Evolutionary conservation across 2,329 filamentous ascomycete species (phyloP).

Genomic region (Hypoxylon sp.): DNA sequence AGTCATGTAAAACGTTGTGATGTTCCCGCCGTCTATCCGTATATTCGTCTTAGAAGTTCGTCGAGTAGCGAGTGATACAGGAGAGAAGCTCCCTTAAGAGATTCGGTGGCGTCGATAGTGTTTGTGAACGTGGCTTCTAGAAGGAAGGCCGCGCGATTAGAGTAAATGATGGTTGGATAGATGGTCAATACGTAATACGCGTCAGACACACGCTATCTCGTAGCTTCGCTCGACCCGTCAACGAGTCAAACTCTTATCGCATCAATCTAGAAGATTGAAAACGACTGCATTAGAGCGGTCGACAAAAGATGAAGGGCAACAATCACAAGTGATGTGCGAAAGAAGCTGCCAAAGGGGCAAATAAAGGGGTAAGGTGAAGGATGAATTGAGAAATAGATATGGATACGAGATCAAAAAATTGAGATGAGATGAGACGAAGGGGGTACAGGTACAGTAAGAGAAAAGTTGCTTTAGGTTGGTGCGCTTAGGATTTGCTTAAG

Average conservation of each 20-base stretch:
- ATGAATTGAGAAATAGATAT: slow-evolving; percentile 29
- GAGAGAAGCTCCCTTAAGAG: slow-evolving; percentile 30
- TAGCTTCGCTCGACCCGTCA: slow-evolving; percentile 34
- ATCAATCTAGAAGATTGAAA: slow-evolving; percentile 39
- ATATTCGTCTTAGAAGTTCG: slow-evolving; percentile 34
- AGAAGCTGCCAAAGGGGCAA: slow-evolving; percentile 26
- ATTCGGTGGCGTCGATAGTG: slow-evolving; percentile 9
- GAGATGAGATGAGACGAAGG: slow-evolving; percentile 25
- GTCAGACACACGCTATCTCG: slow-evolving; percentile 42
- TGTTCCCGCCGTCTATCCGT: slow-evolving; percentile 39
- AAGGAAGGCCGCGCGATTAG: slow-evolving; percentile 4
- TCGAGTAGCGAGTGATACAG: slow-evolving; percentile 53
- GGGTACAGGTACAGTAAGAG: slow-evolving; percentile 23
- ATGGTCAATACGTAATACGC: slow-evolving; percentile 38
- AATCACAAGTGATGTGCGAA: slow-evolving; percentile 20
- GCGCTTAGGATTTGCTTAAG: slow-evolving; percentile 7
- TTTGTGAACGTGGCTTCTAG: slow-evolving; percentile 4
- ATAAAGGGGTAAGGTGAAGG: slow-evolving; percentile 27
- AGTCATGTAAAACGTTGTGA: slow-evolving; percentile 29
- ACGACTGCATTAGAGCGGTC: slow-evolving; percentile 38
- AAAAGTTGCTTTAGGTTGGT: slow-evolving; percentile 17
- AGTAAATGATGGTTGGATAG: slow-evolving; percentile 9
- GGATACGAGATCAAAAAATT: slow-evolving; percentile 37
- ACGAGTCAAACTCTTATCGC: slow-evolving; percentile 36
- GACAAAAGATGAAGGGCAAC: slow-evolving; percentile 26